These are phyloP conservation scores for Boletus speciosus DNA, from an alignment of 768 basidiomycete species.

Conservation along the genomic window DNA sequence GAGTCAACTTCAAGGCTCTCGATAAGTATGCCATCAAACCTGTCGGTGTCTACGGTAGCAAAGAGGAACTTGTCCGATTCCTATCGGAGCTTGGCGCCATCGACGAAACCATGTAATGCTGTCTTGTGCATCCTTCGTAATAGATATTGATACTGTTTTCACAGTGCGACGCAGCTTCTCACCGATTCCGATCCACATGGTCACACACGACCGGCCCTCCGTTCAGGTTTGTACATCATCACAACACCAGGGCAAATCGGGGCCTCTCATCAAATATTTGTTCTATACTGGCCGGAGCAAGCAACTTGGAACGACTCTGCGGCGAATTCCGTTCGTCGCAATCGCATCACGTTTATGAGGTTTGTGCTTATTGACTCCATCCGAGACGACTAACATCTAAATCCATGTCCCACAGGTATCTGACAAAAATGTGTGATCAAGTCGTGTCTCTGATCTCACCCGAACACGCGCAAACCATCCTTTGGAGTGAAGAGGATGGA, in stretches of 20 bases:
- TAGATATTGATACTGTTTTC: neutral
- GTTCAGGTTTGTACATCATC: slow-evolving; percentile 23
- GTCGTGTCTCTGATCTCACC: slow-evolving; percentile 47
- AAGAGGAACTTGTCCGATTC: slow-evolving; percentile 46
- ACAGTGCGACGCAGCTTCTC: slow-evolving; percentile 15
- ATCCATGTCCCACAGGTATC: slow-evolving; percentile 40
- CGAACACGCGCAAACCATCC: slow-evolving; percentile 41
- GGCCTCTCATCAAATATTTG: slow-evolving; percentile 34
- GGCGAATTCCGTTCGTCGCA: slow-evolving; percentile 41
- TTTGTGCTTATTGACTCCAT: slow-evolving; percentile 16
- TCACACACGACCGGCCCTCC: slow-evolving; percentile 12
- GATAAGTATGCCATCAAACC: slow-evolving; percentile 44
- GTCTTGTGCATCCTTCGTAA: slow-evolving; percentile 7
- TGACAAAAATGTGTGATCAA: slow-evolving; percentile 59
- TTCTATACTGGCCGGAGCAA: slow-evolving; percentile 62
- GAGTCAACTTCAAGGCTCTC: slow-evolving; percentile 52
- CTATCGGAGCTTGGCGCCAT: slow-evolving; percentile 36
- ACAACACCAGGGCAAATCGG: neutral
- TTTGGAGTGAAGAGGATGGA: slow-evolving; percentile 40
- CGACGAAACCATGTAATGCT: slow-evolving; percentile 36
- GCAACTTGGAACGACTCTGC: slow-evolving; percentile 55
- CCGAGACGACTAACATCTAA: neutral
- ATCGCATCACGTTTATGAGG: slow-evolving; percentile 63
- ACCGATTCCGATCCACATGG: slow-evolving; percentile 4
- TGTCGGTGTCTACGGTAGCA: slow-evolving; percentile 57